Conservation (phyloP, 2,329 filamentous ascomycete genomes). For the Cytospora leucostoma region DNA sequence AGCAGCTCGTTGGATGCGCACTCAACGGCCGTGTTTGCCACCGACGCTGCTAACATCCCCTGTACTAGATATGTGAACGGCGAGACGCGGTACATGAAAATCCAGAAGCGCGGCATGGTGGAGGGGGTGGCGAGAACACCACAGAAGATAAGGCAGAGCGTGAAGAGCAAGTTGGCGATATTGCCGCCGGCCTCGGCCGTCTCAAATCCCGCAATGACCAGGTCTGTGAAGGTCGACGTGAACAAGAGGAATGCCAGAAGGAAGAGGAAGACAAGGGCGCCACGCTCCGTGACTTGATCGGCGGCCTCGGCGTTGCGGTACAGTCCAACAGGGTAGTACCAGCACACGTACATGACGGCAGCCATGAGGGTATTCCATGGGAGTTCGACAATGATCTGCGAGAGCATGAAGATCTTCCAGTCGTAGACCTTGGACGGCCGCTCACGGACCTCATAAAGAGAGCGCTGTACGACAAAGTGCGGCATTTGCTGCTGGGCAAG, state of each 20-base stretch:
- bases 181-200: conserved; percentile 68
- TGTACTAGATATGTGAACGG: conserved; percentile 74
- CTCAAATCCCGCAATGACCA: conserved; percentile 64
- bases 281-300: conserved; percentile 55
- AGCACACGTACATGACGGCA: conserved; percentile 65
- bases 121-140: conserved; percentile 61
- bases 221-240: conserved; percentile 65
- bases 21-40: conserved; percentile 60
- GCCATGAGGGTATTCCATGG: conserved; percentile 69
- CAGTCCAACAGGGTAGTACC: conserved; percentile 71
- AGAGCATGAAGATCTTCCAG: conserved; percentile 68
- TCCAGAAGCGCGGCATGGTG: conserved; percentile 69
- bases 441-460: conserved; percentile 70
- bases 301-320: conserved; percentile 59
- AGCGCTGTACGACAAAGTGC: conserved; percentile 67
- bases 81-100: conserved; percentile 70
- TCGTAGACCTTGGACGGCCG: conserved; percentile 69
- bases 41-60: conserved; percentile 63
- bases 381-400: conserved; percentile 68
- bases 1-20: conserved; percentile 69
- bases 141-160: conserved; percentile 66
- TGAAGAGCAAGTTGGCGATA: conserved; percentile 66
- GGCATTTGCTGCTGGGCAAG: conserved; percentile 69
- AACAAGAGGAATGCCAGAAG: conserved; percentile 67
- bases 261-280: conserved; percentile 68